Evolutionary conservation across 306 rosid genomes (phyloP).

Genomic region (Senna siamea): DNA sequence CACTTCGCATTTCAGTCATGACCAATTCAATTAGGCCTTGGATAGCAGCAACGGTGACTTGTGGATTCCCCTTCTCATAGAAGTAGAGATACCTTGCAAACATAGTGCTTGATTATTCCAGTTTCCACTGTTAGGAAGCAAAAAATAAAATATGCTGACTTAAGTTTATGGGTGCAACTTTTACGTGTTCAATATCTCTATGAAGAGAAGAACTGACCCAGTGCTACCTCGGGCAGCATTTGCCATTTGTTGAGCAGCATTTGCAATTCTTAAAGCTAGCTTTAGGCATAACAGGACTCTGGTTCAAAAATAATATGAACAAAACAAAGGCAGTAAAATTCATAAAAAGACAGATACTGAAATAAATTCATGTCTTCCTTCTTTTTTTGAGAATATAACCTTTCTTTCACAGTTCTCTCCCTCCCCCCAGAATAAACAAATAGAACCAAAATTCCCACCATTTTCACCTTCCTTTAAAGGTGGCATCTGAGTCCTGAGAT

Average conservation of each 20-base stretch:
- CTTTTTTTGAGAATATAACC: too few relatives aligned
- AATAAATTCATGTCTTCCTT: too few relatives aligned
- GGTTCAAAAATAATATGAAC: slow-evolving; percentile 30
- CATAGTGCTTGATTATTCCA: slow-evolving; percentile 26
- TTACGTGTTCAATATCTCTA: slow-evolving; percentile 95
- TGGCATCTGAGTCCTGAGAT: too few relatives aligned
- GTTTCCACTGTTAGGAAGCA: slow-evolving; percentile 4
- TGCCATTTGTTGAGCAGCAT: slow-evolving; percentile 93
- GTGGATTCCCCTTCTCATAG: slow-evolving; percentile 93
- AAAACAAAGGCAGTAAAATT: slow-evolving; percentile 13
- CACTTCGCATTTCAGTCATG: slow-evolving; percentile 88
- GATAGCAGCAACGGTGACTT: slow-evolving; percentile 75
- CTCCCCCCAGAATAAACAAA: too few relatives aligned
- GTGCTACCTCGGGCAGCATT: slow-evolving; percentile 84
- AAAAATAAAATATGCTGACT: slow-evolving; percentile 11
- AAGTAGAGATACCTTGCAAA: slow-evolving; percentile 86
- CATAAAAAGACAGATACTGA: not conserved
- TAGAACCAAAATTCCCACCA: too few relatives aligned
- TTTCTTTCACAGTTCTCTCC: too few relatives aligned
- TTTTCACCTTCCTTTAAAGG: too few relatives aligned
- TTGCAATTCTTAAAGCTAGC: slow-evolving; percentile 90
- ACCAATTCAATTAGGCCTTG: slow-evolving; percentile 84
- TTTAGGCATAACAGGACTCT: slow-evolving; percentile 91
- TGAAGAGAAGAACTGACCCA: slow-evolving; percentile 82
- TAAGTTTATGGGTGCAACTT: slow-evolving; percentile 30